Conservation (phyloP, 1,284 basidiomycete species). For the Moesziomyces antarcticus region DNA sequence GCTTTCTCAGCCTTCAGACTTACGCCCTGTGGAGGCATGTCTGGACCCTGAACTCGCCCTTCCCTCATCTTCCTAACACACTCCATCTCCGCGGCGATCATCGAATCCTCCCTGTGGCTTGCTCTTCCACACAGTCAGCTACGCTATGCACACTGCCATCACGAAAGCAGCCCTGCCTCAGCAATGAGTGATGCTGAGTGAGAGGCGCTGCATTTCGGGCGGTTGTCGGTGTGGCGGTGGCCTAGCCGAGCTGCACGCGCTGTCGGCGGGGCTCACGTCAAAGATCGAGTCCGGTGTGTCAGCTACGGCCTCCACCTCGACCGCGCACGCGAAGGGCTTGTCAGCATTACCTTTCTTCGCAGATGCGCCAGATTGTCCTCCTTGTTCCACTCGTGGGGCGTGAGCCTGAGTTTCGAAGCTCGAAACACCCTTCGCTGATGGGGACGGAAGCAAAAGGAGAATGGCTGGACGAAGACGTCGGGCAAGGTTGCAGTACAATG, state of each 20-base stretch:
- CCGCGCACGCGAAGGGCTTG: too few relatives aligned
- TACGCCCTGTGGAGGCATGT: neutral
- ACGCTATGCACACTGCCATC: too few relatives aligned
- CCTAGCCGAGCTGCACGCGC: neutral
- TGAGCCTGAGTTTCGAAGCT: too few relatives aligned
- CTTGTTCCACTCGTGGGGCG: too few relatives aligned
- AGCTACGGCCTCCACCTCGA: conserved; percentile 25
- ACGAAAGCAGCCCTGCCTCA: too few relatives aligned
- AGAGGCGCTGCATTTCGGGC: neutral
- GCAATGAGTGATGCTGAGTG: neutral
- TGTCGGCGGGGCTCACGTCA: neutral
- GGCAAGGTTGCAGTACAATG: too few relatives aligned
- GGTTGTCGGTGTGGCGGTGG: neutral
- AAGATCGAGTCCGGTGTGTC: conserved; percentile 15
- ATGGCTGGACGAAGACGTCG: too few relatives aligned
- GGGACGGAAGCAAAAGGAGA: too few relatives aligned
- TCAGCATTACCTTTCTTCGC: neutral
- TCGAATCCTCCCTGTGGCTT: neutral
- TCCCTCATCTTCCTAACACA: neutral
- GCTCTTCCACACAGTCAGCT: neutral
- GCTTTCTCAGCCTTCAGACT: neutral
- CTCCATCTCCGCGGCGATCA: neutral
- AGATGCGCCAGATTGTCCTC: too few relatives aligned
- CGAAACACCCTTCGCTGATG: too few relatives aligned
- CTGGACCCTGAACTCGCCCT: neutral